Evolutionary conservation across 345 rosid species (phyloP).

Genomic region (Linum lewisii): DNA sequence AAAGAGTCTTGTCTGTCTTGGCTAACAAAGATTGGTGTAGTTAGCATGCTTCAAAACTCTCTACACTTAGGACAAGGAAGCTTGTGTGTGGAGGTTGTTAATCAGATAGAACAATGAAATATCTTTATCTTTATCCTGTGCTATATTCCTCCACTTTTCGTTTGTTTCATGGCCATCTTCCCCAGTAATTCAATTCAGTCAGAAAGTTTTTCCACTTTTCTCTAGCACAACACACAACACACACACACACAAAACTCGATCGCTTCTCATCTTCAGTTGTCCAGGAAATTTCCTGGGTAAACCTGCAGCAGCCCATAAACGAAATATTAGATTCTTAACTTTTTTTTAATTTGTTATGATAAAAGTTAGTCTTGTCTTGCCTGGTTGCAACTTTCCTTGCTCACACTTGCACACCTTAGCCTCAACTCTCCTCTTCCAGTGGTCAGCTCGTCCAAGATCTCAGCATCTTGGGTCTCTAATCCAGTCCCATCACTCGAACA

Average conservation of each 20-base stretch:
- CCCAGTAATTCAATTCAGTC: slow-evolving; percentile 3
- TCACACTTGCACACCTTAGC: slow-evolving; percentile 43
- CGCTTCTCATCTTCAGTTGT: too few relatives aligned
- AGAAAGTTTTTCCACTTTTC: too few relatives aligned
- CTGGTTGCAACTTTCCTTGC: slow-evolving; percentile 30
- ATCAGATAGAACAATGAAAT: too few relatives aligned
- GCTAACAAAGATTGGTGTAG: too few relatives aligned
- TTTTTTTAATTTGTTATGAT: not conserved
- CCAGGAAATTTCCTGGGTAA: slow-evolving; percentile 13
- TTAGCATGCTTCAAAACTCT: too few relatives aligned
- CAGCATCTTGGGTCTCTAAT: slow-evolving; percentile 39
- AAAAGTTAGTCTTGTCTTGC: slow-evolving; percentile 17
- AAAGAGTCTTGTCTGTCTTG: too few relatives aligned
- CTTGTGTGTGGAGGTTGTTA: too few relatives aligned
- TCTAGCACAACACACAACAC: too few relatives aligned
- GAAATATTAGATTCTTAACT: not conserved
- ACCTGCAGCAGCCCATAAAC: slow-evolving; percentile 13
- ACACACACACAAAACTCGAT: not conserved
- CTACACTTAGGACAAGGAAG: too few relatives aligned
- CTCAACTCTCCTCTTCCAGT: slow-evolving; percentile 77
- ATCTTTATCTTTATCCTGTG: too few relatives aligned
- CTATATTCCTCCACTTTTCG: too few relatives aligned
- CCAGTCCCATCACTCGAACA: slow-evolving; percentile 18
- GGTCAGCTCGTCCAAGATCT: slow-evolving; percentile 66
- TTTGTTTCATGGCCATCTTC: too few relatives aligned